Evolutionary conservation across 148 eudicot genomes (phyloP).

Genomic region (Camellia sinensis): DNA sequence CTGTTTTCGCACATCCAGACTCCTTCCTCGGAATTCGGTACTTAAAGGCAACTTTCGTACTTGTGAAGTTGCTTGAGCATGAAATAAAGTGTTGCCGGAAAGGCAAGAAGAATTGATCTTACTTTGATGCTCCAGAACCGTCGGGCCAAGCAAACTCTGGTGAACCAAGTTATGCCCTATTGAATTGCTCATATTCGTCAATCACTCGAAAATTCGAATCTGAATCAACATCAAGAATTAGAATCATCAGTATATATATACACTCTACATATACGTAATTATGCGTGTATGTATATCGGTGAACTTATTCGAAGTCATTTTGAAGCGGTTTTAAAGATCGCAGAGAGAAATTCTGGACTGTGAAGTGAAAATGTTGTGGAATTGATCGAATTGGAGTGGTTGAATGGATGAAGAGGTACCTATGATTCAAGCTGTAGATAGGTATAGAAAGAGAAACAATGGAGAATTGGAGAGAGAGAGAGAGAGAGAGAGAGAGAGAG

Average conservation of each 20-base stretch:
- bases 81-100: conserved; percentile 49
- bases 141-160: conserved; percentile 43
- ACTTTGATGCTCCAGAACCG: conserved; percentile 51
- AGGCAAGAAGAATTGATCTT: conserved; percentile 41
- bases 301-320: too few relatives aligned
- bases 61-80: conserved; percentile 44
- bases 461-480: background rate
- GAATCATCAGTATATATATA: background rate
- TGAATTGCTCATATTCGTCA: conserved; percentile 62
- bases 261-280: background rate
- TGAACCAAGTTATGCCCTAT: conserved; percentile 53
- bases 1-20: conserved; percentile 27
- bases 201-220: conserved; percentile 4
- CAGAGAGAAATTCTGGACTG: background rate
- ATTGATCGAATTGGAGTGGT: too few relatives aligned
- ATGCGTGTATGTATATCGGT: background rate
- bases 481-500: too few relatives aligned
- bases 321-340: background rate
- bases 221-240: conserved; percentile 13
- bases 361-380: too few relatives aligned
- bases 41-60: conserved; percentile 40
- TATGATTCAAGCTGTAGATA: too few relatives aligned
- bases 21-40: conserved; percentile 44
- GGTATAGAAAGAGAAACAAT: background rate
- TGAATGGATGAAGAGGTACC: too few relatives aligned